phyloP scores from a whole-genome alignment of 768 basidiomycete species.

The Calocera viscosa region DNA sequence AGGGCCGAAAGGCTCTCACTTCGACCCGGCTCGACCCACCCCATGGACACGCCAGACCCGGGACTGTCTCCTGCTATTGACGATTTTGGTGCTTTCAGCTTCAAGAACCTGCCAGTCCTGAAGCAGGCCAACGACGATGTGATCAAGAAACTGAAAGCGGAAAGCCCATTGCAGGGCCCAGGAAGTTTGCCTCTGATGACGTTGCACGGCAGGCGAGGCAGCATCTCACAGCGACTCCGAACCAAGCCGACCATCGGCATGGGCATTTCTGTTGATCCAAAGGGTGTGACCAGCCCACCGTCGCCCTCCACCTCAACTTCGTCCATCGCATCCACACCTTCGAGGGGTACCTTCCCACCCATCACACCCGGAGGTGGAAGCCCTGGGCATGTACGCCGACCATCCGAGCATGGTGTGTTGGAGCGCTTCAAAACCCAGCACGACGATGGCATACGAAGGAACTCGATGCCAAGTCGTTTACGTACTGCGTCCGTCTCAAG shows the following conservation, averaged over 20 bases:
- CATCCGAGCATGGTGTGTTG: slow-evolving; percentile 77
- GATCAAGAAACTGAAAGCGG: slow-evolving; percentile 87
- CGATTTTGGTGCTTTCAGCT: slow-evolving; percentile 96
- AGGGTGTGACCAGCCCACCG: slow-evolving; percentile 59
- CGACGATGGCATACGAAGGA: slow-evolving; percentile 45
- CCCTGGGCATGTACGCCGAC: slow-evolving; percentile 58
- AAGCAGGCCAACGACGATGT: slow-evolving; percentile 99
- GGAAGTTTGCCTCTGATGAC: slow-evolving; percentile 24
- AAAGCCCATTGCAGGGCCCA: slow-evolving; percentile 66
- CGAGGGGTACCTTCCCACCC: slow-evolving; percentile 55
- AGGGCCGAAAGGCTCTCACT: slow-evolving; percentile 22
- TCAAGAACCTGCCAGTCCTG: slow-evolving; percentile 89
- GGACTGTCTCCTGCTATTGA: slow-evolving; percentile 47
- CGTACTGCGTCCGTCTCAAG: slow-evolving; percentile 73
- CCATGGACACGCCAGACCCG: slow-evolving; percentile 19
- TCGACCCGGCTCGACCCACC: slow-evolving; percentile 16
- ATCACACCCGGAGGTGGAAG: slow-evolving; percentile 53
- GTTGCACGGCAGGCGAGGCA: slow-evolving; percentile 44
- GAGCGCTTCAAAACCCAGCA: slow-evolving; percentile 80
- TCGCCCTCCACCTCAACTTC: slow-evolving; percentile 87
- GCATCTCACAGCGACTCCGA: slow-evolving; percentile 56
- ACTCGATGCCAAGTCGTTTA: slow-evolving; percentile 76
- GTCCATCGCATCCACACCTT: slow-evolving; percentile 80
- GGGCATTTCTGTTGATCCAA: slow-evolving; percentile 52
- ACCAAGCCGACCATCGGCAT: slow-evolving; percentile 67